Percentiles rank a stretch among this genome's conserved stretches.
Evolutionary conservation across 345 rosid species (phyloP).

Genomic region (Psidium guajava): DNA sequence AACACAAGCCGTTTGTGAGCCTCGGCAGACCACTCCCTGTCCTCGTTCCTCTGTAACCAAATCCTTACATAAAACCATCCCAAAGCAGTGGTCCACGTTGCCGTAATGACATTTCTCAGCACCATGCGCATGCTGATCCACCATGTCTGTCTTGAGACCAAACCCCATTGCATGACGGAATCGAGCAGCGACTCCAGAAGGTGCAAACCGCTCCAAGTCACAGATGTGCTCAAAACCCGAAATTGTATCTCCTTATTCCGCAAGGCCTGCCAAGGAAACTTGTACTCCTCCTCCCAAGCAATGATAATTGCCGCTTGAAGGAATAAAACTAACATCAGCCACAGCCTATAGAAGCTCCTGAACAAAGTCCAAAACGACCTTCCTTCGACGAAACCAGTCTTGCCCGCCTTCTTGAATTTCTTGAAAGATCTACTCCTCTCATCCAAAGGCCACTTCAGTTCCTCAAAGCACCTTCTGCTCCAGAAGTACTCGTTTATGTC

Average conservation of each 20-base stretch:
- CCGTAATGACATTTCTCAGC: constrained; percentile 45
- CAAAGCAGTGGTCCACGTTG: constrained; percentile 59
- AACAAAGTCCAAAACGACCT: constrained; percentile 75
- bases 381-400: constrained; percentile 85
- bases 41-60: constrained; percentile 65
- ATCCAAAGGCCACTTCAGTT: constrained; percentile 67
- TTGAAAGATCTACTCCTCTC: constrained; percentile 28
- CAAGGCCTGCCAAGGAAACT: constrained; percentile 49
- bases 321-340: constrained; percentile 63
- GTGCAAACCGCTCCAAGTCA: constrained; percentile 70
- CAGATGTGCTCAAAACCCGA: constrained; percentile 55
- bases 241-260: constrained; percentile 37
- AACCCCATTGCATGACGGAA: constrained; percentile 73
- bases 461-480: constrained; percentile 71
- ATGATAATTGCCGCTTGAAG: constrained; percentile 64
- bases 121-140: constrained; percentile 58
- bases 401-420: constrained; percentile 27
- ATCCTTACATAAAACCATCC: constrained; percentile 57
- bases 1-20: constrained; percentile 43
- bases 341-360: constrained; percentile 69
- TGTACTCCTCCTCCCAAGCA: constrained; percentile 46
- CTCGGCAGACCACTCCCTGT: constrained; percentile 45
- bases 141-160: constrained; percentile 51
- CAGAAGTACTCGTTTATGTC: constrained; percentile 86
- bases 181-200: constrained; percentile 64